Conservation (phyloP, 306 rosid species). For the Glycine latifolia region DNA sequence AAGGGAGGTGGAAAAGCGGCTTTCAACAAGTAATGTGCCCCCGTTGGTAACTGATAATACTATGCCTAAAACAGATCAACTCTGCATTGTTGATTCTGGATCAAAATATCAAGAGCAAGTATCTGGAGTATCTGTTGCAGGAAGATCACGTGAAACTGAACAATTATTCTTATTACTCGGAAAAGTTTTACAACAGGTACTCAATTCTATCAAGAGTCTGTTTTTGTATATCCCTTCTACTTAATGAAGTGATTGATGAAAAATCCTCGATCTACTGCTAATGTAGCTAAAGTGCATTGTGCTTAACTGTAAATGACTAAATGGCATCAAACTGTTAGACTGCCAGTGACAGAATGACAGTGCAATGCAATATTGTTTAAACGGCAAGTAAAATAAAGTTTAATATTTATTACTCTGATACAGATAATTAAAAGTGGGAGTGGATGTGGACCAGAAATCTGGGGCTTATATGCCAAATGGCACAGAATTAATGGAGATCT, state of each 20-base stretch:
- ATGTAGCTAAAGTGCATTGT: slow-evolving; percentile 16
- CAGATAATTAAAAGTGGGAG: slow-evolving; percentile 80
- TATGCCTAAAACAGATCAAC: slow-evolving; percentile 36
- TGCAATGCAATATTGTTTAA: slow-evolving; percentile 15
- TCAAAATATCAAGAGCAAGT: slow-evolving; percentile 51
- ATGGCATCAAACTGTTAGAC: slow-evolving; percentile 3
- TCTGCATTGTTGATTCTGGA: slow-evolving; percentile 43
- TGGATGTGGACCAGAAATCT: slow-evolving; percentile 72
- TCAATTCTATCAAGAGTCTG: slow-evolving; percentile 32
- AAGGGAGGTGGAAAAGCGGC: slow-evolving; percentile 70
- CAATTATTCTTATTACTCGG: slow-evolving; percentile 72
- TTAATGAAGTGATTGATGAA: slow-evolving; percentile 4
- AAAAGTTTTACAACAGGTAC: slow-evolving; percentile 83
- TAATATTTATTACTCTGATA: slow-evolving; percentile 45
- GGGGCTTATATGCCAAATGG: slow-evolving; percentile 96
- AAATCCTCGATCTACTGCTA: background rate
- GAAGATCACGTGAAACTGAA: slow-evolving; percentile 67
- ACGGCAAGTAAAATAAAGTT: slow-evolving; percentile 23
- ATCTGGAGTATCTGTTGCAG: slow-evolving; percentile 51
- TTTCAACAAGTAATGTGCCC: slow-evolving; percentile 43
- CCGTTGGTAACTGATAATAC: slow-evolving; percentile 47
- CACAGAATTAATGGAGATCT: slow-evolving; percentile 88
- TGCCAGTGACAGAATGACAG: background rate
- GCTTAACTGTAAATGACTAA: slow-evolving; percentile 1
- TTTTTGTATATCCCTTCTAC: slow-evolving; percentile 32